A percentile compares a stretch with the other conserved stretches of the same genome.
phyloP scores from a whole-genome alignment of 1,284 basidiomycete genomes.

The Flammula alnicola region DNA sequence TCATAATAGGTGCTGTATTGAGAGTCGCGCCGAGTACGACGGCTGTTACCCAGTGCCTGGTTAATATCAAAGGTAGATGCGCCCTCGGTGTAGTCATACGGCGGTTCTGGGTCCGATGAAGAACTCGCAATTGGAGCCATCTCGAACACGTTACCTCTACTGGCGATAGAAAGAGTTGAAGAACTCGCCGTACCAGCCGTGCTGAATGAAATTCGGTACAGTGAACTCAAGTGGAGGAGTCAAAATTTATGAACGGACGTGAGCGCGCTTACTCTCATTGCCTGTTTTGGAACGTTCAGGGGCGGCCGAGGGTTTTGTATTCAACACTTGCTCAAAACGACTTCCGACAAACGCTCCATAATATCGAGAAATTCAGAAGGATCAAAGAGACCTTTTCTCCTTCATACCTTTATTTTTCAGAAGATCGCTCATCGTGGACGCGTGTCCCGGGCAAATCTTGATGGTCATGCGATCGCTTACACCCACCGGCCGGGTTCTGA shows the following conservation, averaged over 20 bases:
- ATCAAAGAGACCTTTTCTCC: too few species aligned
- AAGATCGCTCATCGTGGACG: too few species aligned
- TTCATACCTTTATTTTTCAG: too few species aligned
- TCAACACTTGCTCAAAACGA: too few species aligned
- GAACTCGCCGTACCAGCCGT: conserved; percentile 17
- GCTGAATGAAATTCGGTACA: conserved; percentile 4
- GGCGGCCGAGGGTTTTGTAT: too few species aligned
- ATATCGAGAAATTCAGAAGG: too few species aligned
- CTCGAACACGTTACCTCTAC: conserved; percentile 35
- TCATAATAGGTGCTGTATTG: conserved; percentile 61
- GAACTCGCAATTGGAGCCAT: conserved; percentile 45
- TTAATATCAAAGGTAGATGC: conserved; percentile 77
- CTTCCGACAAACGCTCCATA: too few species aligned
- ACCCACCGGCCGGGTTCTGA: conserved; percentile 7
- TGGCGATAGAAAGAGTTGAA: conserved; percentile 18
- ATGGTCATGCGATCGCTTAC: not conserved
- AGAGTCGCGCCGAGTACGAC: conserved; percentile 66
- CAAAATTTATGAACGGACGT: too few species aligned
- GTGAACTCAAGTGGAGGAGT: not conserved
- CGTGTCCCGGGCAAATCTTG: not conserved
- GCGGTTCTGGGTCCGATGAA: conserved; percentile 25
- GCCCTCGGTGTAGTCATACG: conserved; percentile 81
- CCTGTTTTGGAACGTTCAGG: too few species aligned
- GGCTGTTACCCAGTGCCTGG: conserved; percentile 52
- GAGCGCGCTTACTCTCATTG: too few species aligned